Percentiles rank a stretch among this genome's conserved stretches.
These are phyloP conservation scores for Aspergillus indologenus DNA, from an alignment of 495 filamentous ascomycete genomes.

Conservation along the genomic window DNA sequence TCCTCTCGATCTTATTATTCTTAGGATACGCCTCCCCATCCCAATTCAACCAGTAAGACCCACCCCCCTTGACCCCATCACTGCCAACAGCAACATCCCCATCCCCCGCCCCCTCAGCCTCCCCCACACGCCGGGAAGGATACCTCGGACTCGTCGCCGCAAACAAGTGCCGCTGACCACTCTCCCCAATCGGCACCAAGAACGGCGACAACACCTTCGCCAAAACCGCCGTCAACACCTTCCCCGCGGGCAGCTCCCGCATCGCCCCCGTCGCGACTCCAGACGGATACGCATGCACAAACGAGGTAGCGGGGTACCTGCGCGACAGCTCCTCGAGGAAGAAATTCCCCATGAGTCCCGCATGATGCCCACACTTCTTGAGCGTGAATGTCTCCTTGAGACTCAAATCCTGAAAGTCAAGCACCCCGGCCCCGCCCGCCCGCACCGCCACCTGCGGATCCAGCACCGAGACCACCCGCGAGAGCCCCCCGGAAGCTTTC, in stretches of 20 bases:
- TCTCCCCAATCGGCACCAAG: conserved; percentile 35
- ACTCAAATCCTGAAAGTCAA: conserved; percentile 49
- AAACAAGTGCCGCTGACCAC: conserved; percentile 45
- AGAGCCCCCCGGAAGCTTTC: conserved; percentile 24
- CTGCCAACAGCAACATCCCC: conserved; percentile 10
- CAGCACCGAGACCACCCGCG: conserved; percentile 59
- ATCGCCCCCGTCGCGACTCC: conserved; percentile 44
- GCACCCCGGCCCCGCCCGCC: conserved; percentile 47
- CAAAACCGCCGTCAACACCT: conserved; percentile 12
- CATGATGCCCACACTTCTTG: conserved; percentile 42
- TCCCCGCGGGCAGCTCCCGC: conserved; percentile 20
- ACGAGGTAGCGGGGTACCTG: conserved; percentile 46
- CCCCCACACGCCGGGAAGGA: conserved; percentile 24
- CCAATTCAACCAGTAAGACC: conserved; percentile 19
- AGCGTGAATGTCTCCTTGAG: conserved; percentile 33
- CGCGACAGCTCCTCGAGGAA: conserved; percentile 13
- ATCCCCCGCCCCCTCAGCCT: not conserved
- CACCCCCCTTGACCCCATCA: conserved; percentile 16
- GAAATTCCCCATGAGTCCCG: conserved; percentile 18
- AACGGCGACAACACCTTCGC: conserved; percentile 22
- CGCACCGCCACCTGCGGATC: conserved; percentile 18
- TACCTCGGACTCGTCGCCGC: conserved; percentile 40
- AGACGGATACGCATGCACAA: conserved; percentile 59
- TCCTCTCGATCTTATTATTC: conserved; percentile 10
- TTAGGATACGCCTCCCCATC: conserved; percentile 15